Conservation (phyloP, 495 filamentous ascomycete genomes). For the Xylaria telfairii region DNA sequence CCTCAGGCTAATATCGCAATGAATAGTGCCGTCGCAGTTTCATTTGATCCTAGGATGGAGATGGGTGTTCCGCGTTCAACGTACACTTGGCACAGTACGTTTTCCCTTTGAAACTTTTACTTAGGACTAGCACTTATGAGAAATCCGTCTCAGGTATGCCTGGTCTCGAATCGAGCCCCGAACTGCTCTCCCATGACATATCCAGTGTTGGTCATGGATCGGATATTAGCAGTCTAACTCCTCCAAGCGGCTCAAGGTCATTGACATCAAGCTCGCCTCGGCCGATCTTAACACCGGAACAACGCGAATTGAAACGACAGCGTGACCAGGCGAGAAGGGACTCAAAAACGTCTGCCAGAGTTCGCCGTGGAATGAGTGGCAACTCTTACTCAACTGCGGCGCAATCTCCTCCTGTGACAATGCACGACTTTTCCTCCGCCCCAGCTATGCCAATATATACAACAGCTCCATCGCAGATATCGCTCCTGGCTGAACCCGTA, state of each 20-base stretch:
- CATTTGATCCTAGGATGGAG: slow-evolving; percentile 51
- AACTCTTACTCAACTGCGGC: slow-evolving; percentile 43
- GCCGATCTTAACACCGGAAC: slow-evolving; percentile 51
- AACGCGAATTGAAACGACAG: slow-evolving; percentile 56
- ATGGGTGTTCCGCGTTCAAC: slow-evolving; percentile 52
- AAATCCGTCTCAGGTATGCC: slow-evolving; percentile 18
- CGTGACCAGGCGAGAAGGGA: slow-evolving; percentile 52
- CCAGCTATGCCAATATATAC: slow-evolving; percentile 54
- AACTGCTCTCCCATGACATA: slow-evolving; percentile 49
- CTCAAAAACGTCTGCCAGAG: slow-evolving; percentile 47
- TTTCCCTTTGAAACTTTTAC: neutral
- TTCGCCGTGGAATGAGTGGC: slow-evolving; percentile 48
- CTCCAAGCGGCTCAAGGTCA: slow-evolving; percentile 51
- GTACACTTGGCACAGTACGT: slow-evolving; percentile 44
- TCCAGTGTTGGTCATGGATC: slow-evolving; percentile 44
- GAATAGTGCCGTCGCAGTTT: slow-evolving; percentile 51
- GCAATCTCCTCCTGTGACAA: slow-evolving; percentile 47
- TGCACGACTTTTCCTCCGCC: slow-evolving; percentile 48
- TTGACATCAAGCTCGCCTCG: slow-evolving; percentile 55
- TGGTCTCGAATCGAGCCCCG: slow-evolving; percentile 47
- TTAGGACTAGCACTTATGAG: slow-evolving; percentile 4
- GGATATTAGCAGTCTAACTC: slow-evolving; percentile 49
- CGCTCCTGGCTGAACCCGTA: slow-evolving; percentile 52
- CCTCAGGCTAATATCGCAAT: slow-evolving; percentile 20
- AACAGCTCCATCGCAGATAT: slow-evolving; percentile 51